Evolutionary conservation across 305 asterid species (phyloP).

Genomic region (Fraxinus angustifolia): DNA sequence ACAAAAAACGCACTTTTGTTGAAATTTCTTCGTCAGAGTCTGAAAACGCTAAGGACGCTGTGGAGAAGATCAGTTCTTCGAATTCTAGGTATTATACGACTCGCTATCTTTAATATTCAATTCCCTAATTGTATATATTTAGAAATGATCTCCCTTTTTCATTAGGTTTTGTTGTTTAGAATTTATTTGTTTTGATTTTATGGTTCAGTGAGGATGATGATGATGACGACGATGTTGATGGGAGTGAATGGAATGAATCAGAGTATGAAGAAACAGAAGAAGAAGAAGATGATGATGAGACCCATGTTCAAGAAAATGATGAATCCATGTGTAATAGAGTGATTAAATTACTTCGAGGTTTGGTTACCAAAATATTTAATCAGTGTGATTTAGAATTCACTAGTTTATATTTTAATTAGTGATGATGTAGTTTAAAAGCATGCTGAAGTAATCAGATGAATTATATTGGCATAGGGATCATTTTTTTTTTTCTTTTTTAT

Average conservation of each 20-base stretch:
- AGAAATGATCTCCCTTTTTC: background rate
- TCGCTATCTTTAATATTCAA: background rate
- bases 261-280: constrained; percentile 20
- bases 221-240: constrained; percentile 4
- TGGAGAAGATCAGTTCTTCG: constrained; percentile 32
- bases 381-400: background rate
- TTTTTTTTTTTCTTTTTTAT: background rate
- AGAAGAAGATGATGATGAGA: background rate
- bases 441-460: background rate
- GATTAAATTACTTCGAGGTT: constrained; percentile 45
- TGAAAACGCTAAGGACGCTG: constrained; percentile 24
- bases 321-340: constrained; percentile 36
- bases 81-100: constrained; percentile 32
- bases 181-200: background rate
- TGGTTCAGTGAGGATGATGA: constrained; percentile 18
- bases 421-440: background rate
- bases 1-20: constrained; percentile 24
- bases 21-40: constrained; percentile 37
- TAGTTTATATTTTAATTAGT: background rate
- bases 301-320: constrained; percentile 25
- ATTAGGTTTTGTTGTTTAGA: constrained; percentile 4
- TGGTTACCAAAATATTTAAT: background rate
- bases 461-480: background rate
- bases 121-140: background rate
- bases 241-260: constrained; percentile 23